Percentiles rank a stretch among this genome's conserved stretches.
These are phyloP conservation scores for Fraxinus floribunda DNA, from an alignment of 305 asterid species.

Conservation along the genomic window DNA sequence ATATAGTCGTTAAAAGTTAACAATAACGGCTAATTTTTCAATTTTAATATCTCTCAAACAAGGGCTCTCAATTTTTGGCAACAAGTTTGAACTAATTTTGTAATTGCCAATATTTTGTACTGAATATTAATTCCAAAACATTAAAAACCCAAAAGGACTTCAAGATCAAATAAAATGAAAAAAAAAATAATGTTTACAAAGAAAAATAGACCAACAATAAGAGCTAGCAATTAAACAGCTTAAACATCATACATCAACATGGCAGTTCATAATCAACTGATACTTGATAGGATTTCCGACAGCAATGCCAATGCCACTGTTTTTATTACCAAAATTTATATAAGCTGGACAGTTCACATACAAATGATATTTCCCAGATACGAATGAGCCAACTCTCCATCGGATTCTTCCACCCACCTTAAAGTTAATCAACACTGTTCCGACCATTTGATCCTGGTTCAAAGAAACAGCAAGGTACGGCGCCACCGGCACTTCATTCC, in stretches of 20 bases:
- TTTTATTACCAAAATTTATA: conserved; percentile 38
- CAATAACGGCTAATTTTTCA: too few species aligned
- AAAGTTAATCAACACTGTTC: conserved; percentile 50
- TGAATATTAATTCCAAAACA: too few species aligned
- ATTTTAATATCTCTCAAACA: too few species aligned
- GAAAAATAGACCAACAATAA: not conserved
- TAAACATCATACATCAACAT: conserved; percentile 51
- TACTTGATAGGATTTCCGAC: conserved; percentile 59
- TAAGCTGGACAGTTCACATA: conserved; percentile 75
- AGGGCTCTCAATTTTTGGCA: too few species aligned
- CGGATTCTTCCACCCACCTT: conserved; percentile 56
- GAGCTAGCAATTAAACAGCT: not conserved
- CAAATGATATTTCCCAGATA: conserved; percentile 59
- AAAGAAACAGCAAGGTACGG: conserved; percentile 41
- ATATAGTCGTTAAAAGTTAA: too few species aligned
- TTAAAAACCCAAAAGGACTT: not conserved
- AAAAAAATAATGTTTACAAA: not conserved
- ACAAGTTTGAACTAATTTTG: not conserved
- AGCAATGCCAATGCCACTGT: conserved; percentile 21
- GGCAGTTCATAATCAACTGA: conserved; percentile 58
- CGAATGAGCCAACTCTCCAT: conserved; percentile 74
- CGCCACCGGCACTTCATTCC: conserved; percentile 55
- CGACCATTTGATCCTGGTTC: conserved; percentile 46
- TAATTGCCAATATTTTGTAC: not conserved
- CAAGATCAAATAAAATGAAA: not conserved